These are phyloP conservation scores for Alectoria sarmentosa DNA, from an alignment of 495 filamentous ascomycete species.

Conservation along the genomic window DNA sequence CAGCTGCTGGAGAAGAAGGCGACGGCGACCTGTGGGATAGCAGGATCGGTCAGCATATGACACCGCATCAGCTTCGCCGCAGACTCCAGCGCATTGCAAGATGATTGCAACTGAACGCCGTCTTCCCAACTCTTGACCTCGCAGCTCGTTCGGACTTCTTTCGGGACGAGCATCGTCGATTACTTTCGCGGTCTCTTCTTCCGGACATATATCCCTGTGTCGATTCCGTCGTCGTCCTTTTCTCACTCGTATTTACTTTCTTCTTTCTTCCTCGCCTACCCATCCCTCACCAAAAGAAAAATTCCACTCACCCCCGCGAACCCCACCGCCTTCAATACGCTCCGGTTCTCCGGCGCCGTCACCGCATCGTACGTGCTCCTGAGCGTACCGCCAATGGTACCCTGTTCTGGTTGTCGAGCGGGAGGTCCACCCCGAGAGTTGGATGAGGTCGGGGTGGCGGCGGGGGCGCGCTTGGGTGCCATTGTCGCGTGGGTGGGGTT, in stretches of 20 bases:
- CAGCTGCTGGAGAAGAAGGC: slow-evolving; percentile 26
- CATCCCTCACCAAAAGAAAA: not conserved
- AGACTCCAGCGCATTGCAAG: not conserved
- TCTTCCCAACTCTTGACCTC: no score
- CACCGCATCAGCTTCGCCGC: not conserved
- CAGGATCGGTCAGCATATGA: not conserved
- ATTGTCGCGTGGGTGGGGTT: not conserved
- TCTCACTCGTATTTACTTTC: no score
- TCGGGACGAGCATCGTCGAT: no score
- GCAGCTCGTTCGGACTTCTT: no score
- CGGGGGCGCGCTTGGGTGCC: slow-evolving; percentile 20
- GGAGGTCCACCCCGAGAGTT: not conserved
- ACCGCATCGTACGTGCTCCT: slow-evolving; percentile 20
- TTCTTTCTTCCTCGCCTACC: not conserved
- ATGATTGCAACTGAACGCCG: not conserved
- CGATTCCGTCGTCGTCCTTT: not conserved
- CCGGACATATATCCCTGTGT: no score
- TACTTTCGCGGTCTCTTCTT: no score
- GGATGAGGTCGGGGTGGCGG: slow-evolving; percentile 8
- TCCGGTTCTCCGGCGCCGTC: slow-evolving; percentile 26
- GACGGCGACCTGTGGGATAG: slow-evolving; percentile 20
- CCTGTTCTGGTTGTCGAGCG: not conserved
- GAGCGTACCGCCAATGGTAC: slow-evolving; percentile 9
- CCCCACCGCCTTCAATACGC: slow-evolving; percentile 22
- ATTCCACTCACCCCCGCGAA: slow-evolving; percentile 24